Percentiles rank a stretch among this genome's conserved stretches.
These are phyloP conservation scores for Rubia balearica DNA, from an alignment of 305 asterid genomes.

Conservation along the genomic window DNA sequence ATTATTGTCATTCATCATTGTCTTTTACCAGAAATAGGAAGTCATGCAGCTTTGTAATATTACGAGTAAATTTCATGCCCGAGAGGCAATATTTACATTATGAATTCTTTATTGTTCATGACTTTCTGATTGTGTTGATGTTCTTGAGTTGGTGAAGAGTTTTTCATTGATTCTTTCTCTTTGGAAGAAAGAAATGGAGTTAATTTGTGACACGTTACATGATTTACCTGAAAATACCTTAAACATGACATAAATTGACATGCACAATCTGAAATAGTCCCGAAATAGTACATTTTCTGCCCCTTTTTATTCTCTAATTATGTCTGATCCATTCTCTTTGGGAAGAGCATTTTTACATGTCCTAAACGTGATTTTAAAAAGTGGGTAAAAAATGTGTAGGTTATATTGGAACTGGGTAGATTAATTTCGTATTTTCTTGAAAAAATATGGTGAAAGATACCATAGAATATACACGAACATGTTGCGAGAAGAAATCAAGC, in stretches of 20 bases:
- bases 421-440: neutral
- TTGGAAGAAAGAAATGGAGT: neutral
- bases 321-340: too few species aligned
- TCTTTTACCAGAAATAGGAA: slow-evolving; percentile 18
- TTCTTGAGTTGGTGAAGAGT: neutral
- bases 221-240: neutral
- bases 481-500: neutral
- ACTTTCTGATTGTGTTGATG: neutral
- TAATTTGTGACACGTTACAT: neutral
- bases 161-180: neutral
- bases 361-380: too few species aligned
- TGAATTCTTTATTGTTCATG: slow-evolving; percentile 5
- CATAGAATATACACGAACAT: neutral
- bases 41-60: slow-evolving; percentile 26
- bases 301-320: too few species aligned
- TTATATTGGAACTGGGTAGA: too few species aligned
- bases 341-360: too few species aligned
- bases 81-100: slow-evolving; percentile 15
- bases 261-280: too few species aligned
- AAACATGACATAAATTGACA: neutral
- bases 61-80: slow-evolving; percentile 23
- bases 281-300: too few species aligned
- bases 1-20: slow-evolving; percentile 17
- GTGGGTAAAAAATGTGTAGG: too few species aligned
- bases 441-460: neutral